phyloP scores from a whole-genome alignment of 2,329 filamentous ascomycete genomes.

The Sporothrix phasma region DNA sequence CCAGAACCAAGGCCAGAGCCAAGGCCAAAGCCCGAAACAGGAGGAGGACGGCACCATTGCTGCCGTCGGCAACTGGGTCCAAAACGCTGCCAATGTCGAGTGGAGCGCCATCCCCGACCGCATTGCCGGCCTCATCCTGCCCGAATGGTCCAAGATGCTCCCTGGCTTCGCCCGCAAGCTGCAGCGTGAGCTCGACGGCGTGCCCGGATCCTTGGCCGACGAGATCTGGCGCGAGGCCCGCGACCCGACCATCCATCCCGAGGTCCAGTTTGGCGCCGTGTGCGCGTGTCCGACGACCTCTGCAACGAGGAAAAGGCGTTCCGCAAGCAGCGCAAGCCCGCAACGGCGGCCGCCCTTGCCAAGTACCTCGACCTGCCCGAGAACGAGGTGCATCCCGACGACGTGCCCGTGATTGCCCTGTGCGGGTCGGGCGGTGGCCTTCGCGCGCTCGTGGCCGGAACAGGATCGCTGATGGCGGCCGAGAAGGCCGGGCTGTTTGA shows the following conservation, averaged over 20 bases:
- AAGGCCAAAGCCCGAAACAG: conserved; percentile 48
- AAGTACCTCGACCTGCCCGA: conserved; percentile 64
- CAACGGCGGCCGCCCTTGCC: conserved; percentile 64
- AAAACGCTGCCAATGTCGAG: conserved; percentile 43
- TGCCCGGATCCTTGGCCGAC: conserved; percentile 77
- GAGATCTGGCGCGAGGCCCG: conserved; percentile 91
- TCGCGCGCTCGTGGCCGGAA: conserved; percentile 79
- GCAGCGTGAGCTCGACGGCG: conserved; percentile 77
- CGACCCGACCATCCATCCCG: conserved; percentile 72
- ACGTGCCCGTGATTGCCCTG: conserved; percentile 87
- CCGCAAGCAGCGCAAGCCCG: conserved; percentile 54
- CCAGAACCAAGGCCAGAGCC: neutral
- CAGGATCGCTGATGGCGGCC: conserved; percentile 75
- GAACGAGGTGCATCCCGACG: conserved; percentile 77
- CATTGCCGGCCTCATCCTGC: conserved; percentile 63
- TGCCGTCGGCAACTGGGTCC: conserved; percentile 40
- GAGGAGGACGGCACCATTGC: conserved; percentile 41
- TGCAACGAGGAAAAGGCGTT: conserved; percentile 78
- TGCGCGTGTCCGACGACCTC: conserved; percentile 68
- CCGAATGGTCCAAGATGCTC: conserved; percentile 69
- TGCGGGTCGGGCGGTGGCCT: conserved; percentile 90
- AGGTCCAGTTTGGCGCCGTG: conserved; percentile 75
- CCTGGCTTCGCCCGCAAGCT: conserved; percentile 73
- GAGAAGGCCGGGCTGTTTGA: conserved; percentile 85
- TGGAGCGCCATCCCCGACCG: conserved; percentile 46